phyloP scores from a whole-genome alignment of 176 grass and related monocot species.

The Carex cristatella region DNA sequence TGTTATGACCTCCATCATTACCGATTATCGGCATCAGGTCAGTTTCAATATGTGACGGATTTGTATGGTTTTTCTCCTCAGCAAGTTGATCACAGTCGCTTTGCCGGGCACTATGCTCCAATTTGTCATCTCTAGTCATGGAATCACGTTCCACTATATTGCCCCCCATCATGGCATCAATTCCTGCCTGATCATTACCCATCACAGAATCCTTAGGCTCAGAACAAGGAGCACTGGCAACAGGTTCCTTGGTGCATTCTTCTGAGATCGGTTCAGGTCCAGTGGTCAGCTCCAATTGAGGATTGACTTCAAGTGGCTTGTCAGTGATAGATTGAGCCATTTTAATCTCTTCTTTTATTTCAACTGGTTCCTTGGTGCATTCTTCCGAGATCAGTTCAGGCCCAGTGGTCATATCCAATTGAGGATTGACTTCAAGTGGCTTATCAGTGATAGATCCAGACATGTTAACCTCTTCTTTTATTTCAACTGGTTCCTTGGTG shows the following conservation, averaged over 20 bases:
- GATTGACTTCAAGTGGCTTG: not conserved
- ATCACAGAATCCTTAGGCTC: not conserved
- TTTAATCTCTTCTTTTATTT: not conserved
- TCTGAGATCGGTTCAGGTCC: not conserved
- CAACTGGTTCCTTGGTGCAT: not conserved
- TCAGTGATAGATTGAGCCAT: not conserved
- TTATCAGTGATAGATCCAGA: not conserved
- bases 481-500: not conserved
- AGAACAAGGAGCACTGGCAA: not conserved
- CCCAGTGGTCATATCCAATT: not conserved
- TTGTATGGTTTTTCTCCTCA: not conserved
- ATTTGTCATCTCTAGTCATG: not conserved
- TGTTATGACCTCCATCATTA: not conserved
- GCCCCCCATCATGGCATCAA: not conserved
- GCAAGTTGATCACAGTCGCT: not conserved
- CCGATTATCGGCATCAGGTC: not conserved
- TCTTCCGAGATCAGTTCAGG: slow-evolving; percentile 2
- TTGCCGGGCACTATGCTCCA: not conserved
- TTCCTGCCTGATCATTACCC: not conserved
- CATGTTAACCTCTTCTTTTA: not conserved
- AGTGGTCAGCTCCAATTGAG: not conserved
- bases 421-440: not conserved
- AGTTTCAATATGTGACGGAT: not conserved
- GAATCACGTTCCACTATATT: slow-evolving; percentile 6
- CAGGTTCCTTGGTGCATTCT: not conserved